Conservation (phyloP, 805 yeast species). For the Clavispora santaluciae region DNA sequence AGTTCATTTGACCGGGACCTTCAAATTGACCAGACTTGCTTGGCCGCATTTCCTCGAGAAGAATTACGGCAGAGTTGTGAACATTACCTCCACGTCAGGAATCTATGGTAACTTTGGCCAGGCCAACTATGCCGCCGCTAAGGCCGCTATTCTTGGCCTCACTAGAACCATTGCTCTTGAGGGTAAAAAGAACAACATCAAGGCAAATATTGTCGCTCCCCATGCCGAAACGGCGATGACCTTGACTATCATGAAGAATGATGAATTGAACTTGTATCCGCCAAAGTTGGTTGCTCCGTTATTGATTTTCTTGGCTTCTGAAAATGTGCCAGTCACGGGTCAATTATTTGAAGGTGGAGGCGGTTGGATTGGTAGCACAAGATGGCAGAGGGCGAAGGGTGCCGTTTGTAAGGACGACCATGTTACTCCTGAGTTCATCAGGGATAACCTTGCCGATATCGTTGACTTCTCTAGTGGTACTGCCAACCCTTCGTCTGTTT, state of each 20-base stretch:
- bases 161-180: constrained; percentile 85
- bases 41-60: constrained; percentile 87
- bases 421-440: constrained; percentile 64
- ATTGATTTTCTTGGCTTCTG: constrained; percentile 73
- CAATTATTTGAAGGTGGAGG: constrained; percentile 90
- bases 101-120: constrained; percentile 98
- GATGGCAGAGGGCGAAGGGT: constrained; percentile 94
- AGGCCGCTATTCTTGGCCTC: constrained; percentile 81
- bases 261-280: constrained; percentile 77
- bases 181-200: constrained; percentile 74
- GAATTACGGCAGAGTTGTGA: constrained; percentile 75
- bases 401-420: constrained; percentile 53
- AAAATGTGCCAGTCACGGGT: constrained; percentile 68
- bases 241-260: constrained; percentile 71
- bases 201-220: constrained; percentile 85
- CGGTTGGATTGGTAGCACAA: constrained; percentile 92
- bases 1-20: constrained; percentile 82
- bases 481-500: constrained; percentile 53
- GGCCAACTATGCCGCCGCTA: constrained; percentile 92
- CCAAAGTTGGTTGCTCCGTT: constrained; percentile 90
- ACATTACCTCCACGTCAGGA: constrained; percentile 93
- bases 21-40: constrained; percentile 75
- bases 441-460: constrained; percentile 62
- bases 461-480: constrained; percentile 56
- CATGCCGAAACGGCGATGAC: constrained; percentile 99